Base-by-base conservation (phyloP, 805 yeast species). In the Saccharomycopsis vini region DNA sequence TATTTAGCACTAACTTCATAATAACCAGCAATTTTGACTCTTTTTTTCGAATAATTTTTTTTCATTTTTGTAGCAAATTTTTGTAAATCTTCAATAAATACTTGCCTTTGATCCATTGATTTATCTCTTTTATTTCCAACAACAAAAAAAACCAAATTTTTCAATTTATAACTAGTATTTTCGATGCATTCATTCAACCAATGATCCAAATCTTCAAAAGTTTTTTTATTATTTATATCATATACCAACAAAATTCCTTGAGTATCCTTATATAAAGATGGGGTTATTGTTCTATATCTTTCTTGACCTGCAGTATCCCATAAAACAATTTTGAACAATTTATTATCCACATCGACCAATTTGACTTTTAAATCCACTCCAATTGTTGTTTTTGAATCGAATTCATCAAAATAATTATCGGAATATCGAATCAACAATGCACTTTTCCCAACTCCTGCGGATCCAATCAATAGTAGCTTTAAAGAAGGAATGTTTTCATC, bases 221-320 rank as follows among this genome's bases (percentile, higher is more conserved):
- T 60, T 20, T 55, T 52, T 20, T 49, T 48, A 45, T 62, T 62
- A n/a, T 68, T 62, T 7, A 69, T 65, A 51, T 71, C 75, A 54
- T 68, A 71, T 1, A 67, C 62, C 20, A 71, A 46, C 12, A 71
- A 51, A 9, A 71, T 60, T 3, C 73, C 75, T 42, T 70, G 64
- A 5, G 73, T 65, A n/a, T 68, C 69, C 53, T 67, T 64, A 52
- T 69, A 70, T 22, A 70, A 44, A 3, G 68, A 60, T 5, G 73
- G 72, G 32, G 68, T 64, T 4, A 69, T 68, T 37, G 70, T 68
- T 47, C 71, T 58, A 46, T 66, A 71, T 40, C 73, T 57, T 51
- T 70, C 74, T 54, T 70, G 74, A 3, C 75, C 75, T 3, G 75
- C 75, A 12, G 75, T 69, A 50, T 69, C 75, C 74, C 75, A 71